Evolutionary conservation across 2,329 filamentous ascomycete species (phyloP).

Genomic region (Amesomyces nigricolor): DNA sequence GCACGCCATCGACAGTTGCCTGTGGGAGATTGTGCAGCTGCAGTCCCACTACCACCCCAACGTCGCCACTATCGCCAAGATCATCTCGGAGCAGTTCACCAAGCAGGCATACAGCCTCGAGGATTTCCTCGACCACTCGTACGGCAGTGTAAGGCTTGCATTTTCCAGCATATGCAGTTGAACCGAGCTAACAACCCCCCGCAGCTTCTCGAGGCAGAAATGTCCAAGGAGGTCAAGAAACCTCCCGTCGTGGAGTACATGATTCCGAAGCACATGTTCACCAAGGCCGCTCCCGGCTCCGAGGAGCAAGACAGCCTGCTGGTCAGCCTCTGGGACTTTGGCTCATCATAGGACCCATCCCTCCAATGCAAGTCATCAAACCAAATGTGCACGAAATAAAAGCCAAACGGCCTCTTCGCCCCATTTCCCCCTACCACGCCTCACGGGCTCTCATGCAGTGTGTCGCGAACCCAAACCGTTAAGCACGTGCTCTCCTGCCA

Average conservation of each 20-base stretch:
- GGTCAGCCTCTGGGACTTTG: constrained; percentile 58
- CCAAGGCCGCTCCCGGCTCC: constrained; percentile 41
- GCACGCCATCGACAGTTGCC: constrained; percentile 78
- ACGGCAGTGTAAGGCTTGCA: constrained; percentile 59
- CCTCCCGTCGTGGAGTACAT: constrained; percentile 86
- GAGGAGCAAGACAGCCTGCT: constrained; percentile 49
- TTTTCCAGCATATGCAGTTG: background rate
- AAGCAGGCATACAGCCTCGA: constrained; percentile 94
- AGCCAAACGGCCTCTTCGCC: background rate
- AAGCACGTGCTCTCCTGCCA: background rate
- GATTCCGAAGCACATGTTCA: constrained; percentile 80
- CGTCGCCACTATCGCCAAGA: constrained; percentile 86
- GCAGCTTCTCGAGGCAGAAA: constrained; percentile 76
- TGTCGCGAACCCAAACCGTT: background rate
- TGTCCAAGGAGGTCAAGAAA: constrained; percentile 78
- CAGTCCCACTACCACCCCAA: constrained; percentile 96
- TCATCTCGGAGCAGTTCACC: constrained; percentile 94
- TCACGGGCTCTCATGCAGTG: background rate
- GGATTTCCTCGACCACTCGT: constrained; percentile 94
- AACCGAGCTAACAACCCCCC: constrained; percentile 30
- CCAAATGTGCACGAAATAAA: background rate
- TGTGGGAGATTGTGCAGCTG: constrained; percentile 91
- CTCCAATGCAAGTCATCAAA: background rate
- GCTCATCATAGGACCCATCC: constrained; percentile 16
- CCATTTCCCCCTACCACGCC: background rate